Evolutionary conservation across 228 moss, liverwort and hornwort genomes (phyloP), one percentile per base, ranked within the genome.

Genomic region (Sphagnum magellanicum): DNA sequence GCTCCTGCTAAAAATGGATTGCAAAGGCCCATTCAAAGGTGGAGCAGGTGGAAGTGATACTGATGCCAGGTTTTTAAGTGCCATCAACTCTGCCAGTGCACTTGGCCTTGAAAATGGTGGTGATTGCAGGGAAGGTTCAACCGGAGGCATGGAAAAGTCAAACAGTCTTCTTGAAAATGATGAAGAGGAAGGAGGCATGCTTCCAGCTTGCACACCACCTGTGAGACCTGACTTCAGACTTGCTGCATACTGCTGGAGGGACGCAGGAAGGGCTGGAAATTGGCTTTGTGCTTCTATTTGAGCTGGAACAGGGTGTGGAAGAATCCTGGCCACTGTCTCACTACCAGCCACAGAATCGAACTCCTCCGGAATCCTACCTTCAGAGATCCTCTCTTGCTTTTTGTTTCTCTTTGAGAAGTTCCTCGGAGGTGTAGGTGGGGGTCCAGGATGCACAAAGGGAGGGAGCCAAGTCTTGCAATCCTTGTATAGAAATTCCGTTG

Each of bases 401-500:
- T 75, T 83, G 11, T 68, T 51, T 61, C 68, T 80, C 73, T 83
- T 78, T 0, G 82, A 84, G 61, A 69, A 62, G 59, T 91, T 77
- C 62, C 81, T 73, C 4, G 93, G 93, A 58, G 82, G 84, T 58
- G 72, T 50, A 53, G 84, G 78, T 49, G 89, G 77, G 64, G 88
- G 81, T 15, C 90, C 91, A 3, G 93, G 98, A 78, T 93, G 94
- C 10, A 84, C 86, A 64, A 89, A 81, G 5, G 90, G 86, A 14
- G 94, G 90, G 5, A 98, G 85, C 65, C 92, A 81, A 9, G 90
- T 83, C 48, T 77, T 76, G 49, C 74, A 82, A 0, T 82, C 82
- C 70, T 81, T 89, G 80, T 98, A 93, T 71, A 93, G 50, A 65
- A 90, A 84, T 14, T 75, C 58, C 9, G 91, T 92, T 46, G 98